These are phyloP conservation scores for Cyberlindnera japonica DNA, from an alignment of 805 yeast genomes.

Conservation along the genomic window DNA sequence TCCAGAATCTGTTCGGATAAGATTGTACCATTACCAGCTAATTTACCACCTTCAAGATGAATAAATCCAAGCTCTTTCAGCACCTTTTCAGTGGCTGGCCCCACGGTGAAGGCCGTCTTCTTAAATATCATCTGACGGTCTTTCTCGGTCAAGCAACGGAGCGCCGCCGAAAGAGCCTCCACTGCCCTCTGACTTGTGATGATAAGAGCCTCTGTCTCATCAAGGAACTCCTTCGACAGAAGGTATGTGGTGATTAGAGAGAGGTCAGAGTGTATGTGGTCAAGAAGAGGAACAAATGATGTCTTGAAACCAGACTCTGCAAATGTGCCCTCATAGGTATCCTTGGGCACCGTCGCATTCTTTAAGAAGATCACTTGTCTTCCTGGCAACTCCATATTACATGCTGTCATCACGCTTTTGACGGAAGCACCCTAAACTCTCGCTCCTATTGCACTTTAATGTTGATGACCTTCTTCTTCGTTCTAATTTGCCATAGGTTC, in stretches of 20 bases:
- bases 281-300: conserved; percentile 67
- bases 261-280: conserved; percentile 56
- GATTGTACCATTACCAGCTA: conserved; percentile 77
- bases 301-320: conserved; percentile 36
- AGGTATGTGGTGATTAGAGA: conserved; percentile 42
- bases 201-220: conserved; percentile 49
- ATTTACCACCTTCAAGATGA: conserved; percentile 64
- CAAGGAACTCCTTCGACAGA: conserved; percentile 38
- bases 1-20: conserved; percentile 61
- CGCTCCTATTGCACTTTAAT: too few species aligned
- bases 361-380: conserved; percentile 45
- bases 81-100: conserved; percentile 77
- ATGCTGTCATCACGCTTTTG: too few species aligned
- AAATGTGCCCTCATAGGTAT: conserved; percentile 56
- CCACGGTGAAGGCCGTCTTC: conserved; percentile 78
- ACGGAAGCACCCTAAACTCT: too few species aligned
- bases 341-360: conserved; percentile 65
- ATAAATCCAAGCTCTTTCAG: conserved; percentile 59
- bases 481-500: conserved; percentile 7
- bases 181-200: conserved; percentile 92
- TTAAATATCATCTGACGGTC: conserved; percentile 31
- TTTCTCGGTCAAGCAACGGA: conserved; percentile 20
- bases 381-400: too few species aligned
- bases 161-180: conserved; percentile 59
- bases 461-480: conserved; percentile 11